phyloP scores from a whole-genome alignment of 1,139 yeast genomes.

The Eremothecium cymbalariae region DNA sequence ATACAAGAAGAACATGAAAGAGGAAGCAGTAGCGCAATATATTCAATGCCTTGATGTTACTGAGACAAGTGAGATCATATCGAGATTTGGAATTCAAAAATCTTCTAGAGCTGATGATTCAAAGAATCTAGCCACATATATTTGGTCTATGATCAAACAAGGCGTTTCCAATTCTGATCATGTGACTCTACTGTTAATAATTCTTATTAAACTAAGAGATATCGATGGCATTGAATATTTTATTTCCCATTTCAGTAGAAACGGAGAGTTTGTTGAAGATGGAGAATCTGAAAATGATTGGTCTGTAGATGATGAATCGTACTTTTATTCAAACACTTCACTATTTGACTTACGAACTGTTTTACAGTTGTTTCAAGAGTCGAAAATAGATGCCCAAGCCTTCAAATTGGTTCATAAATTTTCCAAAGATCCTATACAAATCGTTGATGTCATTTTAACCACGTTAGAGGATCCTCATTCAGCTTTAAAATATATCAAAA shows the following conservation, averaged over 20 bases:
- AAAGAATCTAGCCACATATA: constrained; percentile 50
- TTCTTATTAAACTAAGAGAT: constrained; percentile 71
- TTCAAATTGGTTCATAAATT: constrained; percentile 56
- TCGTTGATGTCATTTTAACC: constrained; percentile 67
- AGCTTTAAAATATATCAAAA: constrained; percentile 59
- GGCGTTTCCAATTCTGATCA: constrained; percentile 64
- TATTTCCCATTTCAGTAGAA: constrained; percentile 39
- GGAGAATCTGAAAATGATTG: constrained; percentile 23
- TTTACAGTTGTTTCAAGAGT: constrained; percentile 67
- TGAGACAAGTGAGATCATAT: constrained; percentile 69
- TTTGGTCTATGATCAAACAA: constrained; percentile 50
- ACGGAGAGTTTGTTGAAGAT: constrained; percentile 35
- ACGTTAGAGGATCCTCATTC: constrained; percentile 57
- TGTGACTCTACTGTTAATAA: constrained; percentile 69
- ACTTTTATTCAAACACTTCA: constrained; percentile 25
- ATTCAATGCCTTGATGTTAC: constrained; percentile 45
- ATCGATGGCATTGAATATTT: constrained; percentile 52
- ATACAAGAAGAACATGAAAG: constrained; percentile 55
- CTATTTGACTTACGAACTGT: constrained; percentile 63
- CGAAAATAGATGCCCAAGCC: constrained; percentile 63
- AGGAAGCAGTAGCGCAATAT: constrained; percentile 65
- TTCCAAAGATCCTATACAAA: constrained; percentile 63
- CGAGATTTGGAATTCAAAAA: constrained; percentile 76
- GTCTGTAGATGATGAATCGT: constrained; percentile 26
- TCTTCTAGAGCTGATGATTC: constrained; percentile 35